Evolutionary conservation across 2,329 filamentous ascomycete genomes (phyloP).

Genomic region (Dactylella cylindrospora): DNA sequence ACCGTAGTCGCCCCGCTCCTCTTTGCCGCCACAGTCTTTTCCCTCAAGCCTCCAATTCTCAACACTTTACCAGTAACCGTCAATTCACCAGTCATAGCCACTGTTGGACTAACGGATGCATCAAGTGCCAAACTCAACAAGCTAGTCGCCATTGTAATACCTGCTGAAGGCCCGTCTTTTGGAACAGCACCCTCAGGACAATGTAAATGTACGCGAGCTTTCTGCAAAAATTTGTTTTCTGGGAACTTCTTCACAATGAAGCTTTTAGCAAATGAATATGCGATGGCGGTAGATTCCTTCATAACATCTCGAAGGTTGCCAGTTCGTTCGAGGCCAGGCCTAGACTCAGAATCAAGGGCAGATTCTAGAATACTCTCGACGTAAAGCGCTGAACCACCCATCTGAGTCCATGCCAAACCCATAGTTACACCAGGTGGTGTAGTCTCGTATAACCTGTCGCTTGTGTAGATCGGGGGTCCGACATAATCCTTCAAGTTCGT

Average conservation of each 20-base stretch:
- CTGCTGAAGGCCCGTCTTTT: constrained; percentile 90
- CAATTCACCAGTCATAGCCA: constrained; percentile 97
- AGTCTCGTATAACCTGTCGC: constrained; percentile 89
- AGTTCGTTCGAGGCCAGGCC: constrained; percentile 82
- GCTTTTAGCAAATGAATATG: constrained; percentile 93
- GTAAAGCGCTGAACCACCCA: constrained; percentile 94
- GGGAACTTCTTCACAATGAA: constrained; percentile 81
- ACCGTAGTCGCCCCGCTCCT: constrained; percentile 89
- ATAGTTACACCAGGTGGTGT: constrained; percentile 94
- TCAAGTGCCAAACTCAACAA: constrained; percentile 82
- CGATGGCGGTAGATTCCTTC: constrained; percentile 95
- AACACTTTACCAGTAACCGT: constrained; percentile 96
- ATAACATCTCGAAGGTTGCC: constrained; percentile 95
- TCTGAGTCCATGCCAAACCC: constrained; percentile 96
- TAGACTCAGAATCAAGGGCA: constrained; percentile 69
- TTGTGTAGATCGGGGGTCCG: constrained; percentile 90
- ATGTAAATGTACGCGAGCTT: constrained; percentile 91
- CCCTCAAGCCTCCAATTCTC: constrained; percentile 85
- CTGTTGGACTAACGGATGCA: constrained; percentile 73
- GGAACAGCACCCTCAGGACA: constrained; percentile 94
- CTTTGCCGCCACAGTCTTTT: constrained; percentile 95
- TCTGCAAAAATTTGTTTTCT: constrained; percentile 92
- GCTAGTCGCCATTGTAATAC: constrained; percentile 97
- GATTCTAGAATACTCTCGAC: constrained; percentile 94
- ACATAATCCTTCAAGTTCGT: constrained; percentile 96